phyloP scores from a whole-genome alignment of 805 yeast genomes.

The Lachancea thermotolerans region DNA sequence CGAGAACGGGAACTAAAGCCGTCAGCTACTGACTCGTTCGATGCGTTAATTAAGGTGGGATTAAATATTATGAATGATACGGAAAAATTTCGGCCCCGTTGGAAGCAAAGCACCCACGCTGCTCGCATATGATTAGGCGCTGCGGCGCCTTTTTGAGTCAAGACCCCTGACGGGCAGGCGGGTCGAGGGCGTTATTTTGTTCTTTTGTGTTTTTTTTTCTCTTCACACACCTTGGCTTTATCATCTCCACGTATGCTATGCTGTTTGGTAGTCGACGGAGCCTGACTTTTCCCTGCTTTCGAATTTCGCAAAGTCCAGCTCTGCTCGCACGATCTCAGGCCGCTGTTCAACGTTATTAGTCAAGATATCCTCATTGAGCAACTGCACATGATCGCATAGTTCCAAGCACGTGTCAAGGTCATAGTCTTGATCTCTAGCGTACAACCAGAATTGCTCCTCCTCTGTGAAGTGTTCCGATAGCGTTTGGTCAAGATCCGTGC shows the following conservation, averaged over 20 bases:
- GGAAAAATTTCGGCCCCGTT: neutral
- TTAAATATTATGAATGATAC: neutral
- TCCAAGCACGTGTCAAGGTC: conserved; percentile 13
- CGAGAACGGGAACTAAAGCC: neutral
- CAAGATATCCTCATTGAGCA: conserved; percentile 7
- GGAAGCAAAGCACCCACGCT: no score
- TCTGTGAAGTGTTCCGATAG: conserved; percentile 11
- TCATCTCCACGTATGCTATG: neutral
- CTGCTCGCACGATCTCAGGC: neutral
- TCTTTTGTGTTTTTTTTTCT: neutral
- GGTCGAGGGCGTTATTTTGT: no score
- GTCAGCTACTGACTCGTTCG: no score
- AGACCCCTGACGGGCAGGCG: no score
- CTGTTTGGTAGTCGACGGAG: neutral
- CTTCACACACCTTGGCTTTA: no score
- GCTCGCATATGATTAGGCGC: no score
- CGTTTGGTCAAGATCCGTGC: conserved; percentile 7
- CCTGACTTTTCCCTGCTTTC: neutral
- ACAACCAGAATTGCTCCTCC: conserved; percentile 10
- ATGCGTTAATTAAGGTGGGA: no score
- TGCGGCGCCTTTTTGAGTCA: no score
- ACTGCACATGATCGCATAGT: conserved; percentile 11
- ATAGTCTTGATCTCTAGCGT: conserved; percentile 11
- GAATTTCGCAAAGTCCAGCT: conserved; percentile 1
- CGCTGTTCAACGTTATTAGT: conserved; percentile 3